Evolutionary conservation across 805 yeast species (phyloP).

Genomic region (Metschnikowia continentalis): DNA sequence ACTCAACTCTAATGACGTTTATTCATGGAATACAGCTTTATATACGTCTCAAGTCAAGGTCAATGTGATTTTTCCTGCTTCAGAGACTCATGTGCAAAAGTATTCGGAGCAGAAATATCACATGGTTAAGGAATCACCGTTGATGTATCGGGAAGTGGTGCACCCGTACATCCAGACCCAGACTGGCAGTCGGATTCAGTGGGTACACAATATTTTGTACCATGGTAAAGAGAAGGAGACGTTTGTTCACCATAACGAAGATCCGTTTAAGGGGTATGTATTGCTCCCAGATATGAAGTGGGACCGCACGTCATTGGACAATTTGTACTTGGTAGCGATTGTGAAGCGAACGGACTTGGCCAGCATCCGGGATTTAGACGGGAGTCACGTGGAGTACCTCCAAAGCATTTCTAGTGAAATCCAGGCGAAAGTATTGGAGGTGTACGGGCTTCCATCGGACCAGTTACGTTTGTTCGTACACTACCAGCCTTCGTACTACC

Average conservation of each 20-base stretch:
- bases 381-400: constrained; percentile 56
- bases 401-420: constrained; percentile 44
- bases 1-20: constrained; percentile 75
- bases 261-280: constrained; percentile 58
- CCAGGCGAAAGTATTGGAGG: constrained; percentile 37
- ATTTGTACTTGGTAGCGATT: constrained; percentile 75
- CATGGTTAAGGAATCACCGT: constrained; percentile 76
- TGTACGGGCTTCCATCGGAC: constrained; percentile 44
- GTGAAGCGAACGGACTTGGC: constrained; percentile 65
- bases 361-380: constrained; percentile 70
- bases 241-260: constrained; percentile 61
- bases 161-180: constrained; percentile 72
- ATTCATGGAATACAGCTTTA: constrained; percentile 70
- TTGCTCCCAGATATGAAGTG: constrained; percentile 95
- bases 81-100: constrained; percentile 77
- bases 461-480: constrained; percentile 78
- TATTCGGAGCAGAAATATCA: constrained; percentile 58
- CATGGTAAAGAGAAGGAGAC: constrained; percentile 83
- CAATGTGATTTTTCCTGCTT: constrained; percentile 84
- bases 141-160: constrained; percentile 56
- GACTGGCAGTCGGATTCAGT: constrained; percentile 73
- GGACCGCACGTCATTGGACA: constrained; percentile 70
- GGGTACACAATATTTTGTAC: constrained; percentile 84
- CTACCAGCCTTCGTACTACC: constrained; percentile 95
- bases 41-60: constrained; percentile 56